Evolutionary conservation across 805 yeast species (phyloP), one percentile per base, ranked within the genome.

Genomic region (Wickerhamomyces subpelliculosus): DNA sequence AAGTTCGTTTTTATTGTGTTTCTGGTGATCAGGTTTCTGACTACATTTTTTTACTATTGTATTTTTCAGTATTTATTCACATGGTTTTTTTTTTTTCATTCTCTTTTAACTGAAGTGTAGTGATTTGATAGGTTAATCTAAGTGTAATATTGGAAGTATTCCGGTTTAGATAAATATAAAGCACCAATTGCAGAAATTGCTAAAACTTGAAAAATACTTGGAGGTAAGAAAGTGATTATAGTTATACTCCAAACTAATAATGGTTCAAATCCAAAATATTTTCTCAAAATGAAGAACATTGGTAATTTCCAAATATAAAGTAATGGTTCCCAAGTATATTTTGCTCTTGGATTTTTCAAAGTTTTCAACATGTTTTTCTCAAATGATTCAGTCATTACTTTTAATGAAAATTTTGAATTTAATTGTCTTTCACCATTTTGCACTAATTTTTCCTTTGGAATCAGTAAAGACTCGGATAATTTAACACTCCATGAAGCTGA

Each of bases 401-500:
- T 48, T 29, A 64, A 52, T 3, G 72, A 58, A 41, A 65, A 69
- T 10, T 48, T 48, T 23, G 53, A 29, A 29, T 51, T 41, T 3
- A 64, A 48, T 45, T 64, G 58, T 13, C 29, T 42, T 11, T 51
- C 44, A 7, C 69, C 69, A 45, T 58, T 62, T 10, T 25, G 27
- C 6, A 32, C n/a, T 27, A 58, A 52, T 17, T 18, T 22, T 3
- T 34, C 17, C 13, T 36, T 42, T 14, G 49, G 43, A 5, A 64
- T 45, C 11, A 47, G 38, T 32, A 64, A 61, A 14, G 68, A 67
- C 14, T 65, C 59, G 17, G 57, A 52, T 47, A 83, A 55, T 2
- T 70, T 72, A 14, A 64, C 51, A 4, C 76, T 62, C 94, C 94
- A 84, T 32, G 60, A 55, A 5, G 58, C 57, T 3, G 69, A 64